A percentile compares a stretch with the other conserved stretches of the same genome.
Conservation (phyloP, 2,329 filamentous ascomycete genomes). For the Lasiodiplodia citricola region DNA sequence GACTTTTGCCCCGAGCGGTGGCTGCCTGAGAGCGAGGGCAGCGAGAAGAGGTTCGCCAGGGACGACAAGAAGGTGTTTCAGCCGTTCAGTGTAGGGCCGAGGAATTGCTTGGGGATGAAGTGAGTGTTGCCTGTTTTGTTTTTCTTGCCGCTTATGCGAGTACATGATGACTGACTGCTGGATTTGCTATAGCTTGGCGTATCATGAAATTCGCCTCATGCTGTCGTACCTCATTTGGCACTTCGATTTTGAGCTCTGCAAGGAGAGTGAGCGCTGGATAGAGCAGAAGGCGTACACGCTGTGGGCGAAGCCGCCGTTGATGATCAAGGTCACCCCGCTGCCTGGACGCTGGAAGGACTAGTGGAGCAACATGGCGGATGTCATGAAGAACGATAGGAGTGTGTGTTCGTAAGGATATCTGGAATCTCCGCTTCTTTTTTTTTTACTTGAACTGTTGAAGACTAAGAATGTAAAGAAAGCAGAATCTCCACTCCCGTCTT, state of each 20-base stretch:
- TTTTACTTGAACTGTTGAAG: background rate
- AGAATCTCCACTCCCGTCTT: background rate
- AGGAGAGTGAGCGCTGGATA: conserved; percentile 39
- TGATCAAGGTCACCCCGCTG: conserved; percentile 37
- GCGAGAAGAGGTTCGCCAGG: conserved; percentile 30
- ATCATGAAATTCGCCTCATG: conserved; percentile 43
- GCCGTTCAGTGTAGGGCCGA: conserved; percentile 37
- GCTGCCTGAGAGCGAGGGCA: conserved; percentile 32
- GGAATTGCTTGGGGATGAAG: conserved; percentile 43
- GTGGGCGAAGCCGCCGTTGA: conserved; percentile 45
- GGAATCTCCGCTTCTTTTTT: background rate
- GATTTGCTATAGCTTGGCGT: conserved; percentile 33
- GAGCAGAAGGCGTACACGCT: conserved; percentile 42
- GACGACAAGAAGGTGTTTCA: conserved; percentile 35
- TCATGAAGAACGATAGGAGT: background rate
- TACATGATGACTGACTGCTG: background rate
- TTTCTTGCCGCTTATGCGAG: background rate
- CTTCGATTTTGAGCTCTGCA: conserved; percentile 46
- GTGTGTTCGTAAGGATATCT: background rate
- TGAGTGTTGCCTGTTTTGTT: background rate
- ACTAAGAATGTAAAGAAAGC: background rate
- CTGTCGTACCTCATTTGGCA: conserved; percentile 32
- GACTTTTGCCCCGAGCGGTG: conserved; percentile 41
- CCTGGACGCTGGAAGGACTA: background rate
- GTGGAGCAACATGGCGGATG: too few species aligned